A percentile compares a stretch with the other conserved stretches of the same genome.
Evolutionary conservation across 768 basidiomycete genomes (phyloP).

Genomic region (Phaffia australis): DNA sequence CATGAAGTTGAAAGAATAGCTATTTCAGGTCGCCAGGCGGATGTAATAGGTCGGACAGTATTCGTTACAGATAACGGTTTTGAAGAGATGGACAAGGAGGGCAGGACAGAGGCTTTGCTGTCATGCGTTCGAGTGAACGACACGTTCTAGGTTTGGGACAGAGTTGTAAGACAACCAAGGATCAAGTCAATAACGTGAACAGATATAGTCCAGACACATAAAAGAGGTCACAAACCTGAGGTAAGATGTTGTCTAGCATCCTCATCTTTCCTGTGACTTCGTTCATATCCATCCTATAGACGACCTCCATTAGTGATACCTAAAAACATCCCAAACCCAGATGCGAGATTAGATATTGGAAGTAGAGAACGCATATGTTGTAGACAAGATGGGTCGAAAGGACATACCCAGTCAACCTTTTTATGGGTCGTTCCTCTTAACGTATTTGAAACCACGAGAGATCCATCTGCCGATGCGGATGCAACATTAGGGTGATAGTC

Average conservation of each 20-base stretch:
- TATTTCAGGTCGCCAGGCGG: slow-evolving; percentile 68
- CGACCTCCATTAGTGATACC: neutral
- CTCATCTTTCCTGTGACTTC: slow-evolving; percentile 61
- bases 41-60: slow-evolving; percentile 38
- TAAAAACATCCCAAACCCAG: neutral
- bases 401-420: neutral
- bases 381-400: no score
- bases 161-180: neutral
- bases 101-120: slow-evolving; percentile 15
- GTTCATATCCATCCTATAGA: slow-evolving; percentile 82
- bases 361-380: neutral
- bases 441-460: slow-evolving; percentile 11
- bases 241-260: slow-evolving; percentile 77
- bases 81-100: slow-evolving; percentile 33
- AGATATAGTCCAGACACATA: neutral
- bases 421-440: slow-evolving; percentile 21
- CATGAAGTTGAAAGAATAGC: slow-evolving; percentile 67
- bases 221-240: slow-evolving; percentile 47
- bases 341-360: neutral
- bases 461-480: slow-evolving; percentile 13
- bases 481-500: slow-evolving; percentile 26
- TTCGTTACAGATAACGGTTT: slow-evolving; percentile 39
- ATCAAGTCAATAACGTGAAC: neutral
- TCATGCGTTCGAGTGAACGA: no score
- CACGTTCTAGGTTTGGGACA: no score